phyloP scores from a whole-genome alignment of 345 rosid genomes.

The Acer saccharum region DNA sequence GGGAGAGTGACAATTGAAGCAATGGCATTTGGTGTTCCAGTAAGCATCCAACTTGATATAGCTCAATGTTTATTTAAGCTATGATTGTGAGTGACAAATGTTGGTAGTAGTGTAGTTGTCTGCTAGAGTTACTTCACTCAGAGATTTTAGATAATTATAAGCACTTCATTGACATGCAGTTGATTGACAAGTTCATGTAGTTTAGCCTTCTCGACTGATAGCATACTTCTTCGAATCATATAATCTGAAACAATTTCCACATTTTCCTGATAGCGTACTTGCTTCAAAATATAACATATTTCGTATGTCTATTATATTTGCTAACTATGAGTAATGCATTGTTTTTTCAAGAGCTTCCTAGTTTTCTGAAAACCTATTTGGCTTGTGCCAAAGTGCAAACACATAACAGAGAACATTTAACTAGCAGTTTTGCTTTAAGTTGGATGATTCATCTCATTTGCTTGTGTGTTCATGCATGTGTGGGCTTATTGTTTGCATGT shows the following conservation, averaged over 20 bases:
- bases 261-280: background rate
- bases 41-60: conserved; percentile 30
- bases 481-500: background rate
- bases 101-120: background rate
- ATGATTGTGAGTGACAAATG: background rate
- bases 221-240: background rate
- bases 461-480: background rate
- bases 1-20: conserved; percentile 99
- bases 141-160: background rate
- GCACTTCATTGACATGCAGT: background rate
- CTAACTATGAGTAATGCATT: background rate
- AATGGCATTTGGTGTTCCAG: conserved; percentile 94
- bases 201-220: conserved; percentile 6
- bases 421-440: conserved; percentile 1
- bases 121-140: background rate
- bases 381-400: background rate
- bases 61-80: conserved; percentile 10
- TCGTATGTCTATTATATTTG: background rate
- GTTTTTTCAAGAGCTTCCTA: background rate
- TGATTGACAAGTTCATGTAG: background rate
- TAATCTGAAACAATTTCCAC: background rate
- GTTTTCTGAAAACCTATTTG: background rate
- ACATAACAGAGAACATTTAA: background rate
- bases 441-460: background rate
- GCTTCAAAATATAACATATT: background rate